phyloP scores from a whole-genome alignment of 176 grass and related monocot genomes.

The Eleusine coracana region DNA sequence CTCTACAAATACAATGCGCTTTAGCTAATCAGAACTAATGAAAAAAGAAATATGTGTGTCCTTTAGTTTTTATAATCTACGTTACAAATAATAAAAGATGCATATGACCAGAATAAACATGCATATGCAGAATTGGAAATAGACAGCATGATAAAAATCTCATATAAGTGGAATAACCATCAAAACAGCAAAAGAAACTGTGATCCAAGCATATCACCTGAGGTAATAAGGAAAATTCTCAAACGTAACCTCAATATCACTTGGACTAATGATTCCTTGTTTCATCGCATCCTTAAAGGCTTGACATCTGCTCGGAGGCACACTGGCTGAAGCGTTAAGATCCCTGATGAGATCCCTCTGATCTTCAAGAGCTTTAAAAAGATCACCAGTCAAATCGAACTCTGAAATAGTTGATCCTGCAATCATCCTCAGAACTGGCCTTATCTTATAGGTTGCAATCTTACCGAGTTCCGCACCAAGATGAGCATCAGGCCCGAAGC shows the following conservation, averaged over 20 bases:
- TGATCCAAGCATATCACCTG: constrained; percentile 67
- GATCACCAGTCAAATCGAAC: constrained; percentile 83
- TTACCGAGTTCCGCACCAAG: constrained; percentile 72
- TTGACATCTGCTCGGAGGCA: constrained; percentile 78
- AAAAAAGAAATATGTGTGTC: not conserved
- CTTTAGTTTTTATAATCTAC: constrained; percentile 31
- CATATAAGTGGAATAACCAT: constrained; percentile 24
- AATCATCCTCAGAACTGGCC: constrained; percentile 75
- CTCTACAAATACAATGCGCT: not conserved
- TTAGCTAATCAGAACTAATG: constrained; percentile 30
- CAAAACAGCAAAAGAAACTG: constrained; percentile 30
- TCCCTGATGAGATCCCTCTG: constrained; percentile 72
- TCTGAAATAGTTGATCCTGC: constrained; percentile 66
- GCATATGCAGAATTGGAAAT: constrained; percentile 23
- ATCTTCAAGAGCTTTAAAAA: constrained; percentile 86
- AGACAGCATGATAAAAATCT: constrained; percentile 9
- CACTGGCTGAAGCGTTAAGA: constrained; percentile 50
- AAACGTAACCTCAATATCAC: constrained; percentile 85
- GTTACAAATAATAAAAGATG: constrained; percentile 11
- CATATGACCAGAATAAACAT: not conserved
- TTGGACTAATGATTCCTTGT: constrained; percentile 79
- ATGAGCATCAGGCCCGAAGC: constrained; percentile 55
- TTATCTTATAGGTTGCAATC: constrained; percentile 75
- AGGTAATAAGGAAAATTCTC: constrained; percentile 97
- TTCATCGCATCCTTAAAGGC: constrained; percentile 90